phyloP scores from a whole-genome alignment of 805 yeast species.

The Starmerella stigmatis region DNA sequence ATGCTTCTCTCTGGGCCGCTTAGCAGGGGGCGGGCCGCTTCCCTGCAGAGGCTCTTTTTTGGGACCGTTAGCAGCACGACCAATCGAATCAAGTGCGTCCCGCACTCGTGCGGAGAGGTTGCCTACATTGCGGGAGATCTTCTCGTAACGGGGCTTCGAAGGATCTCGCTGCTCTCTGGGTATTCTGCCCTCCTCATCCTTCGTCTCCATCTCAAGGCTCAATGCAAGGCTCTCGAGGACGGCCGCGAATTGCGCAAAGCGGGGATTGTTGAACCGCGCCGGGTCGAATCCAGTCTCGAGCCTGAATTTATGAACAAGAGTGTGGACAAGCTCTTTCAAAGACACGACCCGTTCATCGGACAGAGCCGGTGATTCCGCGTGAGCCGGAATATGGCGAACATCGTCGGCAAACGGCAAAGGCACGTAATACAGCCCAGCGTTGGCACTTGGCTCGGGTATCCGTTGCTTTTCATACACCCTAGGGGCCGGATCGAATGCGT shows the following conservation, averaged over 20 bases:
- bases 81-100: background rate
- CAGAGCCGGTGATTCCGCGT: slow-evolving; percentile 15
- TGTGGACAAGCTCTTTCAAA: slow-evolving; percentile 26
- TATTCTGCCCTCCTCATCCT: background rate
- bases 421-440: slow-evolving; percentile 60
- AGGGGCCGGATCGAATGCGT: slow-evolving; percentile 10
- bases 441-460: slow-evolving; percentile 1
- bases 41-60: background rate
- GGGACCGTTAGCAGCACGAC: background rate
- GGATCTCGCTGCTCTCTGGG: slow-evolving; percentile 8
- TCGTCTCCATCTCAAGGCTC: slow-evolving; percentile 8
- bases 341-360: slow-evolving; percentile 23
- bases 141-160: slow-evolving; percentile 15
- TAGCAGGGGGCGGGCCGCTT: background rate
- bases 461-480: background rate
- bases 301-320: slow-evolving; percentile 35
- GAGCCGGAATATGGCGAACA: slow-evolving; percentile 52
- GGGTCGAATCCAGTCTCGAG: slow-evolving; percentile 47
- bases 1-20: background rate
- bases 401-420: slow-evolving; percentile 68
- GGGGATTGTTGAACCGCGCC: slow-evolving; percentile 33
- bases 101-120: background rate
- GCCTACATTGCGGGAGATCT: slow-evolving; percentile 7
- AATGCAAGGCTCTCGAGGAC: slow-evolving; percentile 36
- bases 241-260: slow-evolving; percentile 44